Evolutionary conservation across 257 asterid species (phyloP).

Genomic region (Nemophila menziesii): DNA sequence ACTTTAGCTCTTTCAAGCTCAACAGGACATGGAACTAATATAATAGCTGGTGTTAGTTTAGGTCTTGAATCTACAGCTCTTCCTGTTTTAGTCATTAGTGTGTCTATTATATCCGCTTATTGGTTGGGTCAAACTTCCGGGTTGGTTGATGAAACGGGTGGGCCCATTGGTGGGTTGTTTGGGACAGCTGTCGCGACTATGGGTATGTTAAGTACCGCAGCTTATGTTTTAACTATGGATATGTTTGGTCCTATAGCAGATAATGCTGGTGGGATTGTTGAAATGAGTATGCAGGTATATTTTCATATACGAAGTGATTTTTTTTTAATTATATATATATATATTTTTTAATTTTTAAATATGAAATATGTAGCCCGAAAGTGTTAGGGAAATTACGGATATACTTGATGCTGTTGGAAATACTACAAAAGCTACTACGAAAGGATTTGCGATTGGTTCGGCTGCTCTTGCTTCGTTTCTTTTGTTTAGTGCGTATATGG

Average conservation of each 20-base stretch:
- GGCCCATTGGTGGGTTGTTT: conserved; percentile 95
- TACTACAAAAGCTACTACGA: conserved; percentile 98
- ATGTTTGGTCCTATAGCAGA: conserved; percentile 99
- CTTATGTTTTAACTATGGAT: conserved; percentile 97
- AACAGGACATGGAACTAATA: conserved; percentile 96
- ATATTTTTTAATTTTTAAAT: not conserved
- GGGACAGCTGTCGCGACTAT: conserved; percentile 99
- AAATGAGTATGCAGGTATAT: conserved; percentile 98
- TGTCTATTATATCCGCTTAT: conserved; percentile 74
- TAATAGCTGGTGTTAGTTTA: conserved; percentile 96
- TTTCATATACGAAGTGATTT: no score
- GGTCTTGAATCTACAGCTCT: conserved; percentile 99
- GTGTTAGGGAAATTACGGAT: conserved; percentile 94
- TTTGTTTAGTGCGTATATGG: conserved; percentile 98
- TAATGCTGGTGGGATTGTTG: conserved; percentile 99
- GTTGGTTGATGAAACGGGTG: conserved; percentile 79
- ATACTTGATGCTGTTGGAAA: conserved; percentile 97
- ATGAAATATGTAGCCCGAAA: conserved; percentile 68
- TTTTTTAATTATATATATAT: not conserved
- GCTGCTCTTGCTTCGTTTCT: conserved; percentile 98
- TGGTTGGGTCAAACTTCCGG: conserved; percentile 99
- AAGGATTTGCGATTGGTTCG: conserved; percentile 99
- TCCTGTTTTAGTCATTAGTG: conserved; percentile 86
- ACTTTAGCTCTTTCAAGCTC: conserved; percentile 85
- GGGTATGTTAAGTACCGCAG: conserved; percentile 99